Percentiles rank a stretch among this genome's conserved stretches.
These are phyloP conservation scores for Meyerozyma carpophila DNA, from an alignment of 1,139 yeast species.

Conservation along the genomic window DNA sequence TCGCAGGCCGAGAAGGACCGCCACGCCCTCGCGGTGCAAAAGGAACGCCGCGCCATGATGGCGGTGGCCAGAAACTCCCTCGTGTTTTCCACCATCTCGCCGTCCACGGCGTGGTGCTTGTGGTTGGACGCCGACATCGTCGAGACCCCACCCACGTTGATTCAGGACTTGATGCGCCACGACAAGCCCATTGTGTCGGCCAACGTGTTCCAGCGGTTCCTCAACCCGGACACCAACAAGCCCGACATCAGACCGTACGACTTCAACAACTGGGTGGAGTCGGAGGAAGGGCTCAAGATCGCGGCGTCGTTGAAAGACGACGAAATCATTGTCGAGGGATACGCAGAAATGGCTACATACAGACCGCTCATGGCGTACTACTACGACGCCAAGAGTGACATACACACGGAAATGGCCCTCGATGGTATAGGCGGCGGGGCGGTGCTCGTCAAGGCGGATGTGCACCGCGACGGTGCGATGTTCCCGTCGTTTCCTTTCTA, in stretches of 20 bases:
- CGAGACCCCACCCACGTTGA: constrained; percentile 75
- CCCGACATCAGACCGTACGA: constrained; percentile 83
- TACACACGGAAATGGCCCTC: constrained; percentile 62
- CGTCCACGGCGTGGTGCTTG: constrained; percentile 87
- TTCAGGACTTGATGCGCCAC: constrained; percentile 85
- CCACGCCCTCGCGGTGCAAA: constrained; percentile 67
- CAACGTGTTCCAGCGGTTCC: constrained; percentile 82
- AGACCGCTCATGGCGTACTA: constrained; percentile 93
- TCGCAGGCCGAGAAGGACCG: constrained; percentile 76
- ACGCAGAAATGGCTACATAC: constrained; percentile 86
- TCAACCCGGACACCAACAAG: constrained; percentile 50
- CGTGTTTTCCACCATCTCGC: constrained; percentile 82
- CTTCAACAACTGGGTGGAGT: constrained; percentile 94
- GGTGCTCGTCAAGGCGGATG: constrained; percentile 90
- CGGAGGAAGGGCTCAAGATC: constrained; percentile 73
- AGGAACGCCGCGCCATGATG: constrained; percentile 84
- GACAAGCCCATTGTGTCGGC: constrained; percentile 86
- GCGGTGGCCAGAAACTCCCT: constrained; percentile 90
- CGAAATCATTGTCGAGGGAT: constrained; percentile 90
- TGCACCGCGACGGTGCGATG: constrained; percentile 98
- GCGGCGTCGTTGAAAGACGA: constrained; percentile 74
- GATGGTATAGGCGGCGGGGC: constrained; percentile 99
- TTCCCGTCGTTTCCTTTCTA: constrained; percentile 98
- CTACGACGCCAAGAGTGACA: constrained; percentile 61
- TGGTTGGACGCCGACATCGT: constrained; percentile 95